Evolutionary conservation across 1,284 basidiomycete species (phyloP), one percentile per base, ranked within the genome.

Genomic region (Tremellales sp.): DNA sequence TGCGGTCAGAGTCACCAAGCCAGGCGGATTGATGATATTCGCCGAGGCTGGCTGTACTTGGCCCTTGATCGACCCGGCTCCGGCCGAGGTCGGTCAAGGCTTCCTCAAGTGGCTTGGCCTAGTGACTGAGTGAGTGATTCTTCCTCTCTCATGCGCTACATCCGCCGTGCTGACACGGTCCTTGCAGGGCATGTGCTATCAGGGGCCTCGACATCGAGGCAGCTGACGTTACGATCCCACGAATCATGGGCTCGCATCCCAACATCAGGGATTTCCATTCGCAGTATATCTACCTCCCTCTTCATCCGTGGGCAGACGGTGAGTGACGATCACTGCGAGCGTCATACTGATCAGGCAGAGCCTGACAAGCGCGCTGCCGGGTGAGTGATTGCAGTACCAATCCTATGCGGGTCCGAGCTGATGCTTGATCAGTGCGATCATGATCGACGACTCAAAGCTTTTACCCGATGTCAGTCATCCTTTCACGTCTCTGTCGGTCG

Each of bases 1-100:
- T 31, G 39, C 35, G 5, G 42, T 27, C 1, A 21, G 50, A 12
- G 26, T 52, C 15, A 40, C 46, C n/a, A 40, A 36, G 17, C 50
- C 45, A 3, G 45, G 45, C 10, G 50, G 45, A n/a, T 27, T 52
- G n/a, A n/a, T 47, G 12, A 22, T 47, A 8, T 47, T 42, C 22
- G 46, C 46, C 17, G 50, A 52, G 10, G 22, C 25, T 27, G n/a
- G 17, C 12, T 24, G 42, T 29, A 22, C 45, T 2, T 48, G 45
- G 45, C 46, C 29, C 15, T 45, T 45, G 31, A 45, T 45, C 19
- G 33, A 36, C 13, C 33, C 33, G 4, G 33, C 33, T n/a, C 33
- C 33, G 6, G 33, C 15, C 6, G 33, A 17, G 19, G 33, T 36
- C 15, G 33, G 33, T 4, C 15, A 15, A 17, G 33, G 33, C 15